Evolutionary conservation across 2,329 filamentous ascomycete genomes (phyloP), one percentile per base, ranked within the genome.

Genomic region (Colletotrichum karsti): DNA sequence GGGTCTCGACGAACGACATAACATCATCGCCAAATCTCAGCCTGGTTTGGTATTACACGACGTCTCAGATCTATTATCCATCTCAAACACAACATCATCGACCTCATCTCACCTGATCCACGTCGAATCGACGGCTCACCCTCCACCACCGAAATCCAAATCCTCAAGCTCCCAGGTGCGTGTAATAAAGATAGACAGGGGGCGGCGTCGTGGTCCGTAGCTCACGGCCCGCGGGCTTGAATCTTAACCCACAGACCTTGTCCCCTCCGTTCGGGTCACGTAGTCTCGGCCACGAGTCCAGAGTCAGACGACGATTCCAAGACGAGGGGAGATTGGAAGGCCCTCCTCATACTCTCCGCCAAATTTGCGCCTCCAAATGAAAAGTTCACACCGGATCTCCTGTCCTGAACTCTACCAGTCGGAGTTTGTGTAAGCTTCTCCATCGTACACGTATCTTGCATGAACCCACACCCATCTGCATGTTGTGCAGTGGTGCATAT

Each of bases 181-280:
- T 22, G 50, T 37, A 53, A 51, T 39, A 37, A 35, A 35, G 28
- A 46, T 64, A n/a, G 53, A 39, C 51, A 57, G 53, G 60, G 51
- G 26, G 30, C 51, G 54, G 22, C 54, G 8, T 26, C 33, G 9
- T 50, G 12, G 24, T 7, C 18, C 9, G 8, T 35, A 10, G 51
- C 33, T 18, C 42, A 53, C 26, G 50, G 62, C 53, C 26, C 60
- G 12, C 30, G 22, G 39, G 41, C 51, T 48, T 50, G n/a, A n/a
- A n/a, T n/a, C 30, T 20, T 24, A 39, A 22, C 46, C 46, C 22
- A 61, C 56, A 48, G 56, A 65, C 46, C 37, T 42, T 28, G 15
- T 37, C 20, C 51, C 51, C n/a, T 39, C 51, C 28, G 46, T 26
- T 33, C 44, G 55, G 62, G 44, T 44, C 55, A 28, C 26, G 26